Base-by-base conservation (phyloP, 352 stramenopile species). In the Phytopythium ostracodes region DNA sequence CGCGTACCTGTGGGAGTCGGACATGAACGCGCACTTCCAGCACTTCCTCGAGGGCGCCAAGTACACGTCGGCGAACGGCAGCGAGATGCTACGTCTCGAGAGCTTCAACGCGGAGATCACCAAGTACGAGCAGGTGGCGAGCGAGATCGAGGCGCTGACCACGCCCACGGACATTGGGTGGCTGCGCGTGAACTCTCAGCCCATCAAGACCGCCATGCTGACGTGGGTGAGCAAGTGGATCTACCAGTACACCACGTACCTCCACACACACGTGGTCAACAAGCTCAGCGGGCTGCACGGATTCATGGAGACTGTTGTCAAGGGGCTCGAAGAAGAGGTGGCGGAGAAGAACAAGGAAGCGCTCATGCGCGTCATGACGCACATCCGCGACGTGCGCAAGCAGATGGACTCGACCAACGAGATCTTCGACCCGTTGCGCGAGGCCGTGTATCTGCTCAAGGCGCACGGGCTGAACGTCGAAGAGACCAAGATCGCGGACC, bases 151-250 rank as follows among this genome's bases (percentile, higher is more conserved):
- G 43, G 93, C 81, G 46, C 73, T 94, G 31, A 89, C 91, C 25
- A 98, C 89, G 1, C 87, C 92, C 0, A 89, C 82, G 7, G 96
- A 99, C 69, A 91, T 99, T 63, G 97, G 96, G 8, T 99, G 96
- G 96, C 71, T 99, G n/a, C 90, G 96, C 46, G 89, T 99, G 6
- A 98, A 99, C 66, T 97, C 96, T 3, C 95, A 96, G 59, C 97
- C 97, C 1, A 98, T 98, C 66, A 99, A 99, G 69, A 93, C 96
- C 22, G 91, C 97, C 36, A 96, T 99, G 75, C 84, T 97, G 35
- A 94, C 90, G 24, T 98, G 94, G 94, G 94, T 97, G 2, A 96
- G 89, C 62, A 98, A 98, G 71, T 99, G 97, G 96, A 91, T 98
- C 50, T 97, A 98, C 56, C 81, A 98, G 54, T 98, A 98, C 74